phyloP scores from a whole-genome alignment of 768 basidiomycete species.

The Coprinopsis sp. region DNA sequence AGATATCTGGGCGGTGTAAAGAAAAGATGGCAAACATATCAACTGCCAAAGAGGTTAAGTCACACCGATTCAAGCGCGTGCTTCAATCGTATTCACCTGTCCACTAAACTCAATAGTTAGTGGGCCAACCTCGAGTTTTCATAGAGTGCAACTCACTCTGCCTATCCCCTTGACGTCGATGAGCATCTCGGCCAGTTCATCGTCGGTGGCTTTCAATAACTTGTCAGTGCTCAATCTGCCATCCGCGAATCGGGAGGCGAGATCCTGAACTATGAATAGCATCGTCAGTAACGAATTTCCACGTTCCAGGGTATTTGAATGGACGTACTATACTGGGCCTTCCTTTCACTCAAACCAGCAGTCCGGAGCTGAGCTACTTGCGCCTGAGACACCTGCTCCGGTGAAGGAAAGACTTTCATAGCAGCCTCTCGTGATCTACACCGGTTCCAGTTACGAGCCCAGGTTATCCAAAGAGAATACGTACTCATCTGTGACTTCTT shows the following conservation, averaged over 20 bases:
- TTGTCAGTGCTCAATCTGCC: slow-evolving; percentile 73
- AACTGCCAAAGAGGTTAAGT: slow-evolving; percentile 38
- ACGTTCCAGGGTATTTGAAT: not conserved
- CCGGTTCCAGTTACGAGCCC: not conserved
- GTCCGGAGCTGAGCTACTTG: slow-evolving; percentile 56
- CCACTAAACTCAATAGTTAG: slow-evolving; percentile 37
- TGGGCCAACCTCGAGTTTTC: slow-evolving; percentile 1
- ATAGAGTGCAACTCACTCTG: slow-evolving; percentile 37
- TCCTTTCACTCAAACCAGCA: slow-evolving; percentile 79
- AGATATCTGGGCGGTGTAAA: slow-evolving; percentile 75
- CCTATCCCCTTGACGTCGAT: slow-evolving; percentile 80
- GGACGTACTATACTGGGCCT: slow-evolving; percentile 79
- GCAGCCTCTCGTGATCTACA: slow-evolving; percentile 7
- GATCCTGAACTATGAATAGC: slow-evolving; percentile 55
- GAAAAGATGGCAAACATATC: slow-evolving; percentile 94
- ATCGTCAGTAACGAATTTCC: not conserved
- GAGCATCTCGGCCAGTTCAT: slow-evolving; percentile 70
- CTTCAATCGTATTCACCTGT: slow-evolving; percentile 42
- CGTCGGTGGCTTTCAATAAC: slow-evolving; percentile 65
- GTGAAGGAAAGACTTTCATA: slow-evolving; percentile 53
- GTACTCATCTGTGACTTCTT: slow-evolving; percentile 50
- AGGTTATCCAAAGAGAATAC: not conserved
- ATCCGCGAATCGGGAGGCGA: slow-evolving; percentile 77
- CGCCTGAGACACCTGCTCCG: slow-evolving; percentile 59
- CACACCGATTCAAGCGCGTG: not conserved